phyloP scores from a whole-genome alignment of 257 asterid species.

The Plectranthus barbatus region DNA sequence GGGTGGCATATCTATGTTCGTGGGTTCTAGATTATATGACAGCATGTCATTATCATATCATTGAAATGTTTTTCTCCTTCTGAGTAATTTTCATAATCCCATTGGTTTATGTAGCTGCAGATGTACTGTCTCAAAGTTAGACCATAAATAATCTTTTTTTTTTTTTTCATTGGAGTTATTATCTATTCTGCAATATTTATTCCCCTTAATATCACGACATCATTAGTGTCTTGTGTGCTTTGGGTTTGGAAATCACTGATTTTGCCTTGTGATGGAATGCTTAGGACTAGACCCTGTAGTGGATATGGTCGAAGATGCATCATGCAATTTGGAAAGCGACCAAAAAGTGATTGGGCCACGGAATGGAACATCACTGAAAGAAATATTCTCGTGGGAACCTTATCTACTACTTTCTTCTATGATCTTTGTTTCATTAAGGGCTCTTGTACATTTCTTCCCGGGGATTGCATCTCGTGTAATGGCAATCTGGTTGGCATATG shows the following conservation, averaged over 20 bases:
- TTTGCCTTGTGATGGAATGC: conserved; percentile 2
- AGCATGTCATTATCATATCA: neutral
- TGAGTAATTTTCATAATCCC: neutral
- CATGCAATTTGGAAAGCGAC: conserved; percentile 7
- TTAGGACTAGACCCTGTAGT: conserved; percentile 42
- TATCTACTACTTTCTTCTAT: conserved; percentile 41
- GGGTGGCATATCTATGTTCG: neutral
- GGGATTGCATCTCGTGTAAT: conserved; percentile 25
- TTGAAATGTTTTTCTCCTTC: neutral
- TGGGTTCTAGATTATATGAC: neutral
- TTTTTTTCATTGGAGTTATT: neutral
- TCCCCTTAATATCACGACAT: neutral
- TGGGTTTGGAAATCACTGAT: neutral
- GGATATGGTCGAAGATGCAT: conserved; percentile 24
- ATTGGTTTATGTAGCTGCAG: neutral
- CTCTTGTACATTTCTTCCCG: conserved; percentile 35
- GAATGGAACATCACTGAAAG: conserved; percentile 29
- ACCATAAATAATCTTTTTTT: neutral
- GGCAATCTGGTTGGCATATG: conserved; percentile 45
- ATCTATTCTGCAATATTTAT: neutral
- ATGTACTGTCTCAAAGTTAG: neutral
- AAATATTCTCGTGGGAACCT: conserved; percentile 29
- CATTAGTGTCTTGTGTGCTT: neutral
- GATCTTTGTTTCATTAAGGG: conserved; percentile 38
- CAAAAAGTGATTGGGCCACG: conserved; percentile 10